Evolutionary conservation across 1,284 basidiomycete genomes (phyloP).

Genomic region (Inonotus obliquus): DNA sequence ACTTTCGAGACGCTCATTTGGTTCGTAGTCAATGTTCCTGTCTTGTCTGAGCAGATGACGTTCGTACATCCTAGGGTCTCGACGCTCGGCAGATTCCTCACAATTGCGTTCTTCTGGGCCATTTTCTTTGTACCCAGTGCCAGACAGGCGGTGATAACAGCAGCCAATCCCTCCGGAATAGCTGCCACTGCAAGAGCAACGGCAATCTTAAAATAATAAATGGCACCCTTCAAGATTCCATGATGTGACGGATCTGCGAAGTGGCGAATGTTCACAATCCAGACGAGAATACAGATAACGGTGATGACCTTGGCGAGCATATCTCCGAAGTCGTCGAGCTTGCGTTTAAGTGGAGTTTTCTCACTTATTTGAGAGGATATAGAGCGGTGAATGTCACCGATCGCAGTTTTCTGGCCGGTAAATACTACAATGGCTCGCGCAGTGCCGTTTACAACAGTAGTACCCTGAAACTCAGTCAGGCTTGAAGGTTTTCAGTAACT

Average conservation of each 20-base stretch:
- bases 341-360: slow-evolving; percentile 93
- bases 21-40: slow-evolving; percentile 92
- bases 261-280: slow-evolving; percentile 92
- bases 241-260: slow-evolving; percentile 92
- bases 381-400: slow-evolving; percentile 93
- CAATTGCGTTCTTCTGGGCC: slow-evolving; percentile 97
- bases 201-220: slow-evolving; percentile 98
- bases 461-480: slow-evolving; percentile 52
- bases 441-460: slow-evolving; percentile 88
- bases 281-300: slow-evolving; percentile 92
- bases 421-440: slow-evolving; percentile 82
- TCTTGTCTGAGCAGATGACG: slow-evolving; percentile 97
- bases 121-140: slow-evolving; percentile 96
- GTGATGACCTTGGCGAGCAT: slow-evolving; percentile 94
- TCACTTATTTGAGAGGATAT: slow-evolving; percentile 86
- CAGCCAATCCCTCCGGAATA: slow-evolving; percentile 92
- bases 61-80: slow-evolving; percentile 96
- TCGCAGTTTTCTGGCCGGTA: slow-evolving; percentile 83
- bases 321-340: slow-evolving; percentile 95
- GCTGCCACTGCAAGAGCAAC: slow-evolving; percentile 95
- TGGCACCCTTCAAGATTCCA: slow-evolving; percentile 84
- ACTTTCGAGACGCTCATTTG: slow-evolving; percentile 93
- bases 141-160: slow-evolving; percentile 94
- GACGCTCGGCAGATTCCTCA: slow-evolving; percentile 91
- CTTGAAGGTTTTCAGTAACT: neutral